Evolutionary conservation across 768 basidiomycete species (phyloP).

Genomic region (Polyporus arcularius): DNA sequence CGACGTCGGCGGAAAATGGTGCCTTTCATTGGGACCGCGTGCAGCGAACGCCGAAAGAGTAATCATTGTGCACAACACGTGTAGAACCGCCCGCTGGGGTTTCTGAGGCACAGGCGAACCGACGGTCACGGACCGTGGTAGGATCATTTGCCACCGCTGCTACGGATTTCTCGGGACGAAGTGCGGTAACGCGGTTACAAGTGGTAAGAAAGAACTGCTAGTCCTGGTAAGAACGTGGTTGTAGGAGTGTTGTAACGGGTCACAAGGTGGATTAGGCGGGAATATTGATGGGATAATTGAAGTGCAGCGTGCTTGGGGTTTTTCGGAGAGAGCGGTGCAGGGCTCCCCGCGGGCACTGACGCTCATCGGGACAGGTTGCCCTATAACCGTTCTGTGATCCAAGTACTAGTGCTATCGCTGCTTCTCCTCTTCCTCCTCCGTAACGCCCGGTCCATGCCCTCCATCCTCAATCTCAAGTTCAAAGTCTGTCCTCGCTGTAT

Average conservation of each 20-base stretch:
- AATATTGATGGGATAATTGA: background rate
- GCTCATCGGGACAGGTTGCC: constrained; percentile 6
- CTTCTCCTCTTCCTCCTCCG: constrained; percentile 13
- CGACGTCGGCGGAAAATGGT: constrained; percentile 29
- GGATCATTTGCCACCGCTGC: background rate
- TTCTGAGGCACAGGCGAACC: constrained; percentile 7
- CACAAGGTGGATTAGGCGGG: background rate
- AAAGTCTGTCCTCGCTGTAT: constrained; percentile 46
- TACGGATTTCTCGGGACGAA: constrained; percentile 19
- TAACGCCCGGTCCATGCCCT: constrained; percentile 55
- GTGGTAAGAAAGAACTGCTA: background rate
- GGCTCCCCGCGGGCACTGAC: background rate
- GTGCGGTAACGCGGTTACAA: constrained; percentile 6
- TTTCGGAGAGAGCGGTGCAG: background rate
- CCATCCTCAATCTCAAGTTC: constrained; percentile 86
- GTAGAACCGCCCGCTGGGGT: constrained; percentile 6
- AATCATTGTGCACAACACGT: constrained; percentile 22
- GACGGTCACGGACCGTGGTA: constrained; percentile 9
- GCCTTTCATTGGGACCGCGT: constrained; percentile 25
- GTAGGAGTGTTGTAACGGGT: background rate
- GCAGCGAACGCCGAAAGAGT: constrained; percentile 12
- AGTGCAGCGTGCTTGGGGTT: background rate
- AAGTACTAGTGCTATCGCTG: constrained; percentile 10
- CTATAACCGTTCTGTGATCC: constrained; percentile 18
- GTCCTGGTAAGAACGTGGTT: background rate